Percentiles rank a stretch among this genome's conserved stretches.
phyloP scores from a whole-genome alignment of 495 filamentous ascomycete species.

The Darksidea phi region DNA sequence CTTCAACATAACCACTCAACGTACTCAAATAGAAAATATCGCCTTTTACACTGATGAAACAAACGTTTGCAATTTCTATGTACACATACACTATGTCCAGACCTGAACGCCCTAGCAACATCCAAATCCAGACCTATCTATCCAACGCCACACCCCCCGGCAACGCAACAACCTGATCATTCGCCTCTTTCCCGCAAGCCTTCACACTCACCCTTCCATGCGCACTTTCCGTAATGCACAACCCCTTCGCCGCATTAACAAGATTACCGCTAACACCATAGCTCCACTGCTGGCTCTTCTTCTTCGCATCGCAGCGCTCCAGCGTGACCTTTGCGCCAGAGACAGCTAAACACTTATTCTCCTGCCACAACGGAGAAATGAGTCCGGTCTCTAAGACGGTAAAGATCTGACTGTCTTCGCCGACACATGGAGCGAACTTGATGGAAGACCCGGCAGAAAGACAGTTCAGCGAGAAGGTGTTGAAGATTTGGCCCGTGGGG shows the following conservation, averaged over 20 bases:
- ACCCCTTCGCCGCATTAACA: constrained; percentile 15
- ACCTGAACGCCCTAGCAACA: too few relatives aligned
- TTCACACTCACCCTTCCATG: constrained; percentile 2
- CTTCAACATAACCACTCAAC: too few relatives aligned
- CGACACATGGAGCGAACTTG: constrained; percentile 9
- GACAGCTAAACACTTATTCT: constrained; percentile 9
- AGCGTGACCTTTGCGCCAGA: constrained; percentile 10
- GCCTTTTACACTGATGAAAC: too few relatives aligned
- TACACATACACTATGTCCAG: too few relatives aligned
- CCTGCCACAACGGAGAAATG: constrained; percentile 6
- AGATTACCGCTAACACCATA: constrained; percentile 27
- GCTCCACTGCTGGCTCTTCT: constrained; percentile 24
- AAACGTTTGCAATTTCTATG: too few relatives aligned
- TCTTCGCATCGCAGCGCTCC: not conserved
- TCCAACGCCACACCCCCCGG: constrained; percentile 28
- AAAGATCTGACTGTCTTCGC: constrained; percentile 18
- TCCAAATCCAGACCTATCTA: too few relatives aligned
- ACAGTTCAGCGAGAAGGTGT: constrained; percentile 29
- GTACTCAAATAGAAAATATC: too few relatives aligned
- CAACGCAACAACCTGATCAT: constrained; percentile 26
- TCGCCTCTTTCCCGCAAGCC: constrained; percentile 13
- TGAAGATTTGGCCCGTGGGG: constrained; percentile 29
- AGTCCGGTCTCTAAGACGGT: not conserved
- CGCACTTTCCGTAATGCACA: constrained; percentile 11
- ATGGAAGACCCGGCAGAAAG: constrained; percentile 6